Base-by-base conservation (phyloP, 441 rosid species). In the Euphorbia celastroides region DNA sequence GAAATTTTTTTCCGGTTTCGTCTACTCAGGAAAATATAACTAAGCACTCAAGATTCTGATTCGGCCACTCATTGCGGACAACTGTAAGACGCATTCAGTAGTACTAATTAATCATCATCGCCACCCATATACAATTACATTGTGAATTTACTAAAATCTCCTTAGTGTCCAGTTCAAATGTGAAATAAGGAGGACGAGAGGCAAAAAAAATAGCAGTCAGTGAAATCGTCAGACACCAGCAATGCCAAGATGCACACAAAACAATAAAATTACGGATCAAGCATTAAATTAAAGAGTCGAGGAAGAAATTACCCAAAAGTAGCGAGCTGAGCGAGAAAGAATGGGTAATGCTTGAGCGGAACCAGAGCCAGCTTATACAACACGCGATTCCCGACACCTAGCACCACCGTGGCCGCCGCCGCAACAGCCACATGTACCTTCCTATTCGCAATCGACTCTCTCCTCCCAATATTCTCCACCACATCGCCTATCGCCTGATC, bases 311-410 rank as follows among this genome's bases (percentile, higher is more conserved):
- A 92, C 97, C 98, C 96, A 82, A 89, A 77, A 32, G 98, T 92
- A 58, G 98, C 90, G 67, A 92, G 85, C 85, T 92, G 98, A 19
- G 98, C 96, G 71, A 92, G 91, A 75, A 92, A 92, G 88, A 92
- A 92, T 14, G 98, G 98, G 74, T 86, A 86, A 30, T 82, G 89
- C 76, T 86, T 89, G 70, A 92, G 94, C 64, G 98, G 96, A 65
- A 92, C 80, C 64, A 92, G 78, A 6, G 98, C 98, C 44, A 92
- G 79, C 70, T 92, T 92, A 77, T 92, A 81, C 66, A 92, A 38
- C 60, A 92, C 94, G 20, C 98, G 89, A 66, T 92, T 92, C 69
- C 94, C 98, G 2, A 89, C 98, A 0, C 97, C 98, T 34, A 92
- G 59, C 60, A 82, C 86, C 76, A 86, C 88, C 64, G 98, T 88